Percentiles rank a stretch among this genome's conserved stretches.
These are phyloP conservation scores for Yamadazyma kitorensis DNA, from an alignment of 805 yeast species.

Conservation along the genomic window DNA sequence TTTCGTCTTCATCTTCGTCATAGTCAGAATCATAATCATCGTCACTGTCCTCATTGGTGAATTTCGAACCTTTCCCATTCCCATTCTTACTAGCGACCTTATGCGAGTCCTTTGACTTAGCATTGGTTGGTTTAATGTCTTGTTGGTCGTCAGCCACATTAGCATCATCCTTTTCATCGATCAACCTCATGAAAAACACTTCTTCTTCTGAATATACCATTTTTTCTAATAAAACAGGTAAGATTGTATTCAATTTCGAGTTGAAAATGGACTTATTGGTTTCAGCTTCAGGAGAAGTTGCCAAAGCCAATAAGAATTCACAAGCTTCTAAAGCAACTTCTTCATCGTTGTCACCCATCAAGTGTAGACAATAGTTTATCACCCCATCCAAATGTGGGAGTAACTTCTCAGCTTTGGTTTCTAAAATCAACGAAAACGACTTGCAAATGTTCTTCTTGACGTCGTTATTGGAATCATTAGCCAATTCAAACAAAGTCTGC, in stretches of 20 bases:
- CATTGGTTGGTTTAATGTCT: slow-evolving; percentile 81
- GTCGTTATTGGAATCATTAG: slow-evolving; percentile 54
- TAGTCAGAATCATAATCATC: slow-evolving; percentile 34
- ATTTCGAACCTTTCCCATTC: slow-evolving; percentile 8
- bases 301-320: slow-evolving; percentile 78
- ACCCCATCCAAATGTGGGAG: slow-evolving; percentile 84
- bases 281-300: slow-evolving; percentile 59
- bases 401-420: slow-evolving; percentile 76
- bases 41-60: slow-evolving; percentile 25
- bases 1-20: slow-evolving; percentile 57
- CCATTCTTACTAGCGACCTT: slow-evolving; percentile 18
- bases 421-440: slow-evolving; percentile 69
- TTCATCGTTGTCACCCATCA: slow-evolving; percentile 63
- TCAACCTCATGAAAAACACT: slow-evolving; percentile 55
- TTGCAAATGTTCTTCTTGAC: slow-evolving; percentile 76
- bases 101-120: slow-evolving; percentile 53
- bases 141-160: slow-evolving; percentile 78
- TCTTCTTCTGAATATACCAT: slow-evolving; percentile 91
- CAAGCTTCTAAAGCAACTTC: slow-evolving; percentile 88
- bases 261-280: slow-evolving; percentile 36
- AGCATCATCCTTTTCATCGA: slow-evolving; percentile 75
- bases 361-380: slow-evolving; percentile 75
- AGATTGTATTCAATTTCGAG: slow-evolving; percentile 56
- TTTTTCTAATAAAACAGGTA: slow-evolving; percentile 75
- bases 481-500: slow-evolving; percentile 62